Percentiles rank a stretch among this genome's conserved stretches.
Evolutionary conservation across 148 eudicot genomes (phyloP).

Genomic region (Vaccinium myrtillus): DNA sequence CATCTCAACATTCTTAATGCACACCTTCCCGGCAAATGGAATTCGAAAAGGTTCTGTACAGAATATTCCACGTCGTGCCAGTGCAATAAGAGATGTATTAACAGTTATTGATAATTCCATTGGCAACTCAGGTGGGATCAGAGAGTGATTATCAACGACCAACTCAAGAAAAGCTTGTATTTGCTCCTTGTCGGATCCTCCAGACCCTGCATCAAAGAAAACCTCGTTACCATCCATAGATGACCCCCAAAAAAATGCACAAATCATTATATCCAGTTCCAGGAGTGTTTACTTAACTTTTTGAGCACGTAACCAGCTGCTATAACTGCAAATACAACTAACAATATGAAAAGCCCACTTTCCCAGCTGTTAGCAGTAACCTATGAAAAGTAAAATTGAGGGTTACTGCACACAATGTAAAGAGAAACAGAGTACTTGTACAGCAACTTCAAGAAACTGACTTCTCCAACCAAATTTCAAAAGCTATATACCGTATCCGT

Average conservation of each 20-base stretch:
- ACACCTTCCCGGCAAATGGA: constrained; percentile 99
- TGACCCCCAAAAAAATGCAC: not conserved
- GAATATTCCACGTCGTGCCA: constrained; percentile 85
- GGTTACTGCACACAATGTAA: constrained; percentile 12
- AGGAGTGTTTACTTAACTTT: constrained; percentile 53
- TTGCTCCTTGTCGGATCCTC: constrained; percentile 98
- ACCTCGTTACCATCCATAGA: not conserved
- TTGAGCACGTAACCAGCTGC: constrained; percentile 98
- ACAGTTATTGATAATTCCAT: constrained; percentile 99
- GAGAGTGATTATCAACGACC: constrained; percentile 98
- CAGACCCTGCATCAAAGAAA: constrained; percentile 56
- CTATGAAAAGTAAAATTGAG: constrained; percentile 33
- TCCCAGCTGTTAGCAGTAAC: constrained; percentile 99
- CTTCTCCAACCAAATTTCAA: not conserved
- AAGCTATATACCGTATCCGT: constrained; percentile 80
- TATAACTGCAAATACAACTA: constrained; percentile 88
- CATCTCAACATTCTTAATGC: not conserved
- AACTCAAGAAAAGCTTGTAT: constrained; percentile 91
- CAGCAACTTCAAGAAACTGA: not conserved
- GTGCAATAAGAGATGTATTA: constrained; percentile 93
- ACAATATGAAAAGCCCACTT: constrained; percentile 94
- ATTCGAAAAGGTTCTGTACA: constrained; percentile 98
- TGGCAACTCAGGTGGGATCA: constrained; percentile 96
- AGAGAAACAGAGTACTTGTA: not conserved
- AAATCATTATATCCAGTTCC: not conserved